Evolutionary conservation across 2,329 filamentous ascomycete genomes (phyloP).

Genomic region (Trichoderma sp.): DNA sequence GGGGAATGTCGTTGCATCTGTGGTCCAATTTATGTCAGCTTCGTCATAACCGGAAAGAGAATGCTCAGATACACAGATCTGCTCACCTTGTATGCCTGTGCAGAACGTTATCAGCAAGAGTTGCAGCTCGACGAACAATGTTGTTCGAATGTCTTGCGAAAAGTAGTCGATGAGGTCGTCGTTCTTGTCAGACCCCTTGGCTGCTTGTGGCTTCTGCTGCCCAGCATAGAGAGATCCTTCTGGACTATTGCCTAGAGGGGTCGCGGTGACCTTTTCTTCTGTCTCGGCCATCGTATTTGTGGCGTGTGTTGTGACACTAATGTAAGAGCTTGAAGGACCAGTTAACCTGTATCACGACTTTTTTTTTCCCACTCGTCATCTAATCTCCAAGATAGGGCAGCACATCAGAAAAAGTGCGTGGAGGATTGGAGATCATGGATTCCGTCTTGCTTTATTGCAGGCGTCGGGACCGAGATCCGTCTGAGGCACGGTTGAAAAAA

Average conservation of each 20-base stretch:
- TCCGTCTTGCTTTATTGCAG: slow-evolving; percentile 14
- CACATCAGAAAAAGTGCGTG: not conserved
- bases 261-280: slow-evolving; percentile 2
- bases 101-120: slow-evolving; percentile 53
- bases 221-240: slow-evolving; percentile 13
- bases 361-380: not conserved
- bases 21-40: not conserved
- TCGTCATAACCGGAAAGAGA: not conserved
- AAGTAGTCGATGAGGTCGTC: slow-evolving; percentile 30
- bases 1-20: slow-evolving; percentile 61
- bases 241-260: slow-evolving; percentile 16
- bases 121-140: slow-evolving; percentile 49
- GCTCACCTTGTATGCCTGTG: slow-evolving; percentile 53
- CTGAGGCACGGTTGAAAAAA: slow-evolving; percentile 17
- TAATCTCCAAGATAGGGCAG: not conserved
- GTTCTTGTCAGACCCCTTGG: not conserved
- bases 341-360: not conserved
- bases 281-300: slow-evolving; percentile 10
- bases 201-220: slow-evolving; percentile 7
- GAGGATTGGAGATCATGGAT: not conserved
- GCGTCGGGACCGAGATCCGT: slow-evolving; percentile 26
- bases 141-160: slow-evolving; percentile 42
- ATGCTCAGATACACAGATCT: not conserved
- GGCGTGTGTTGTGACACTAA: not conserved
- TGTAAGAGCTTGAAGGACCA: not conserved